Evolutionary conservation across 169 alveolate species (phyloP), one percentile per base, ranked within the genome.

Genomic region (Cryptosporidium baileyi): DNA sequence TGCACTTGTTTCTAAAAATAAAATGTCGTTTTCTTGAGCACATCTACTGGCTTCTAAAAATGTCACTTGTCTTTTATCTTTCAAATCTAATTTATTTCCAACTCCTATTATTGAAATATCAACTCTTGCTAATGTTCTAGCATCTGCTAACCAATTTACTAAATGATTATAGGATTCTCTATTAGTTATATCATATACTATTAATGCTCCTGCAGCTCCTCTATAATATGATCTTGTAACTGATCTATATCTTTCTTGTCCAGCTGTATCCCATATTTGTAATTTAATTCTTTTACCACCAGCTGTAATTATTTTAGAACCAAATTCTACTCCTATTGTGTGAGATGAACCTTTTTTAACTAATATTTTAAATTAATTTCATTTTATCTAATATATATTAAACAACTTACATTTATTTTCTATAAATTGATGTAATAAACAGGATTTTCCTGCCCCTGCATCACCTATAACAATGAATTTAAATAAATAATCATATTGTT

Each of bases 231-330:
- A 89, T 54, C 93, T 88, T 7, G 97, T 92, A 19, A 95, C 94
- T 45, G 92, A 82, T 43, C 96, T 80, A 49, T 89, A 94, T 30
- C 96, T 43, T 80, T 93, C 97, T 57, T 95, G 94, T 13, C 97
- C 97, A 7, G 97, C 96, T 13, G 98, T 95, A 62, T 95, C 97
- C 96, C 97, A 95, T 11, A 95, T 93, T 80, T 95, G 96, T 9
- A 93, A 88, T 80, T 94, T 94, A 36, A 94, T 89, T 47, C 60
- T 67, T 43, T 91, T 89, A 5, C 93, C 91, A n/a, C 82, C 82
- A 30, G 90, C 60, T 26, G 82, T 54, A 22, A 91, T 82, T 13
- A 80, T 67, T 51, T 90, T 92, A 22, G 90, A 82, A 1, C 91
- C 94, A 63, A 90, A 90, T 81, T 93, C 96, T 7, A 93, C 94